These are phyloP conservation scores for Metroxylon sagu DNA, from an alignment of 176 grass and related monocot genomes.

Conservation along the genomic window DNA sequence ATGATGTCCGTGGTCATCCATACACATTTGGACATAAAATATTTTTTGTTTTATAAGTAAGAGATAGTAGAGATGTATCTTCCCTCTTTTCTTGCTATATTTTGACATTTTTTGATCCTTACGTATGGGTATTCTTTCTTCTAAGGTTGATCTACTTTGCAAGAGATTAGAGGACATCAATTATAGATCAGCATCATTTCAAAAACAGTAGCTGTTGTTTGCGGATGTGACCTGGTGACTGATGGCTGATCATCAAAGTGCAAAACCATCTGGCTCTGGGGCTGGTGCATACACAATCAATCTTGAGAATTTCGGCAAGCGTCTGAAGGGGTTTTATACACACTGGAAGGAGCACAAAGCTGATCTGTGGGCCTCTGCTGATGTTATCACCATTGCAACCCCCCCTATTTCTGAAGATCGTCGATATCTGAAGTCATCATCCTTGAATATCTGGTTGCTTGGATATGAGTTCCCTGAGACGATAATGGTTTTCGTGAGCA, in stretches of 20 bases:
- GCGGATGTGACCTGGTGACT: too few relatives aligned
- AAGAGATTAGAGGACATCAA: too few relatives aligned
- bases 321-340: slow-evolving; percentile 59
- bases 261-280: slow-evolving; percentile 22
- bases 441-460: slow-evolving; percentile 71
- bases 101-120: too few relatives aligned
- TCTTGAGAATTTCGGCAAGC: slow-evolving; percentile 54
- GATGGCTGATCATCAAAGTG: slow-evolving; percentile 38
- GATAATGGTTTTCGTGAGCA: slow-evolving; percentile 65
- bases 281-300: slow-evolving; percentile 43
- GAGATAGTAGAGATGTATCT: too few relatives aligned
- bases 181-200: too few relatives aligned
- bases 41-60: too few relatives aligned
- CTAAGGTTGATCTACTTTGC: too few relatives aligned
- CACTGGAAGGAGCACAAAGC: slow-evolving; percentile 49
- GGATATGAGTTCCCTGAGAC: slow-evolving; percentile 93
- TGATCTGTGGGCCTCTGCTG: slow-evolving; percentile 54
- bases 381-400: slow-evolving; percentile 64
- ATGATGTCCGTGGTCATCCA: too few relatives aligned
- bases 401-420: slow-evolving; percentile 75
- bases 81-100: too few relatives aligned
- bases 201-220: too few relatives aligned
- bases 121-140: too few relatives aligned
- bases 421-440: slow-evolving; percentile 71
- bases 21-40: too few relatives aligned